phyloP scores from a whole-genome alignment of 257 asterid genomes.

The Paraleonurus japonicus region DNA sequence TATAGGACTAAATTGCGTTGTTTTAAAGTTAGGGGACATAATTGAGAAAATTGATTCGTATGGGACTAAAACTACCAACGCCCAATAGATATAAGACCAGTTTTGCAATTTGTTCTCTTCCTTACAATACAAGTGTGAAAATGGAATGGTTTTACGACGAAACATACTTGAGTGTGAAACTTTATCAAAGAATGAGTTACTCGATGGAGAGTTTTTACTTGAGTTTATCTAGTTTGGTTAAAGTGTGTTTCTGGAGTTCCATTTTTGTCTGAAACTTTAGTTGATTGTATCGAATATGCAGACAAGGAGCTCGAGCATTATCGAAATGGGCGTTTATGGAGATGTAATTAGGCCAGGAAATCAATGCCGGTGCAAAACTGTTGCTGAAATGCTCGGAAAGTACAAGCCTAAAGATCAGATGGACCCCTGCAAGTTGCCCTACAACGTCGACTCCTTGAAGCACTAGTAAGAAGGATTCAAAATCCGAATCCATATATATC shows the following conservation, averaged over 20 bases:
- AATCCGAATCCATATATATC: neutral
- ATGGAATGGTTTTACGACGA: neutral
- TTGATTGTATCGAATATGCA: conserved; percentile 25
- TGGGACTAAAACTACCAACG: no score
- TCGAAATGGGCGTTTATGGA: conserved; percentile 94
- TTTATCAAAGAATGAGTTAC: neutral
- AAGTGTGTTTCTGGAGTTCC: conserved; percentile 2
- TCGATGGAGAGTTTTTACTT: neutral
- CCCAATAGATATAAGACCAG: no score
- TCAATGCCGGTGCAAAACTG: conserved; percentile 84
- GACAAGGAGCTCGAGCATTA: conserved; percentile 80
- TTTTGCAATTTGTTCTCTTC: no score
- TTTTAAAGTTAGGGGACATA: no score
- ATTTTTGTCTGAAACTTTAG: neutral
- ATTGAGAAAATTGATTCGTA: no score
- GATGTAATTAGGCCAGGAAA: conserved; percentile 94
- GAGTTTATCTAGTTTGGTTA: neutral
- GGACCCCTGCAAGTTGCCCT: conserved; percentile 76
- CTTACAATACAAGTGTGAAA: neutral
- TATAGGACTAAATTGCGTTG: no score
- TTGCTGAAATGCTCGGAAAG: conserved; percentile 85
- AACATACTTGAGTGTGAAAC: neutral
- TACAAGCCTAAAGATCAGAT: conserved; percentile 59
- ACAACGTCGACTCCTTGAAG: conserved; percentile 23
- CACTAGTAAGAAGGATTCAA: conserved; percentile 8